phyloP scores from a whole-genome alignment of 306 rosid species.

The Vigna hirtella region DNA sequence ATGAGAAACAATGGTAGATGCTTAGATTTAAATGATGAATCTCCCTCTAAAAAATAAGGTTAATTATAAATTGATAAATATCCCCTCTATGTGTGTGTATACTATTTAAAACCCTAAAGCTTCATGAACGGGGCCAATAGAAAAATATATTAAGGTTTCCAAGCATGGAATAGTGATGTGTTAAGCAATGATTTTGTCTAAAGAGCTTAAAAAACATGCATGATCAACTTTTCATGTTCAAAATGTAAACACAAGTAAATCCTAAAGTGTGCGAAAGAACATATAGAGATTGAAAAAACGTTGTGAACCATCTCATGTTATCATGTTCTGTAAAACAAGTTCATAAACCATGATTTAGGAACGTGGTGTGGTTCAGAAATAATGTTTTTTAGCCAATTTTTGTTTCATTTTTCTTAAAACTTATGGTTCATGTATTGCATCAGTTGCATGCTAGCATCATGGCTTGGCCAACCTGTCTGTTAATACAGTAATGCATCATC shows the following conservation, averaged over 20 bases:
- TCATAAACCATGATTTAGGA: slow-evolving; percentile 44
- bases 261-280: not conserved
- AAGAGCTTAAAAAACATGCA: slow-evolving; percentile 25
- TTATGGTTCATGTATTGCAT: slow-evolving; percentile 39
- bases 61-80: slow-evolving; percentile 7
- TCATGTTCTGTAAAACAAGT: slow-evolving; percentile 30
- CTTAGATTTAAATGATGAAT: slow-evolving; percentile 48
- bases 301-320: slow-evolving; percentile 17
- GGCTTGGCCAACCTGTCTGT: slow-evolving; percentile 46
- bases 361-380: slow-evolving; percentile 29
- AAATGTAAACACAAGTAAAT: slow-evolving; percentile 43
- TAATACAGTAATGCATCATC: slow-evolving; percentile 49
- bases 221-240: slow-evolving; percentile 40
- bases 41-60: slow-evolving; percentile 20
- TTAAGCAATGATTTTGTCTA: slow-evolving; percentile 54
- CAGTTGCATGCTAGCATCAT: slow-evolving; percentile 56
- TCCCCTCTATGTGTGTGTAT: not conserved
- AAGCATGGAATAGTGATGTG: slow-evolving; percentile 44
- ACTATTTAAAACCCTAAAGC: slow-evolving; percentile 41
- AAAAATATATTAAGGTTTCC: slow-evolving; percentile 45
- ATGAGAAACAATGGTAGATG: slow-evolving; percentile 48
- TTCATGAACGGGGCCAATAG: slow-evolving; percentile 19
- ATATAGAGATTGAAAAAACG: slow-evolving; percentile 24
- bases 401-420: not conserved
- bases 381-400: slow-evolving; percentile 8